These are phyloP conservation scores for Calonectria crousiana DNA, from an alignment of 2,329 filamentous ascomycete species.

Conservation along the genomic window DNA sequence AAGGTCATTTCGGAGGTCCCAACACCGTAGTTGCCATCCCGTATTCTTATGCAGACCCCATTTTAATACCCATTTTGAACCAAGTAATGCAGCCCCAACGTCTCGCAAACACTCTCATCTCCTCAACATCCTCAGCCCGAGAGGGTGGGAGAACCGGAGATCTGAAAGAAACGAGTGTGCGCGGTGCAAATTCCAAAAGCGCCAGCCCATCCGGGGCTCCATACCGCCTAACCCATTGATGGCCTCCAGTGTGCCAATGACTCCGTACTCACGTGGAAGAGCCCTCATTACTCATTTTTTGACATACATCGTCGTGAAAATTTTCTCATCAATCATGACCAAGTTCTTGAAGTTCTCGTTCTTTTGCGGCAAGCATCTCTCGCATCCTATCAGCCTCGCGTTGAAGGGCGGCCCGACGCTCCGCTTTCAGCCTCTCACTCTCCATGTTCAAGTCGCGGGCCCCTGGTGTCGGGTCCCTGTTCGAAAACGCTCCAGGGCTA, in stretches of 20 bases:
- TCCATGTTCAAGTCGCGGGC: constrained; percentile 52
- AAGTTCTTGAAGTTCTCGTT: constrained; percentile 71
- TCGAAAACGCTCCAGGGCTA: constrained; percentile 56
- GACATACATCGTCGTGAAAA: constrained; percentile 32
- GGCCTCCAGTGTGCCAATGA: constrained; percentile 33
- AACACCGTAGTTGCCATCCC: constrained; percentile 22
- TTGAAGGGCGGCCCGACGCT: constrained; percentile 74
- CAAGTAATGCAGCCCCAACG: constrained; percentile 25
- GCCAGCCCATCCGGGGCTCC: constrained; percentile 29
- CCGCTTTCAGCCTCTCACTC: constrained; percentile 66
- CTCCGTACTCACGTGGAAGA: constrained; percentile 38
- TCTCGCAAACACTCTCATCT: constrained; percentile 30
- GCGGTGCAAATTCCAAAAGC: constrained; percentile 43
- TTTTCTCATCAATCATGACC: constrained; percentile 42
- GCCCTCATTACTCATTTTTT: constrained; percentile 41
- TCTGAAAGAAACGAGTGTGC: constrained; percentile 16
- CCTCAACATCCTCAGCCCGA: constrained; percentile 22
- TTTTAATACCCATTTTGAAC: constrained; percentile 30
- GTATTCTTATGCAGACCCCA: constrained; percentile 29
- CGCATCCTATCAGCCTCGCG: constrained; percentile 83
- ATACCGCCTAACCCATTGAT: constrained; percentile 25
- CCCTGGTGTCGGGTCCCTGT: constrained; percentile 45
- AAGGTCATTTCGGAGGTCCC: constrained; percentile 17
- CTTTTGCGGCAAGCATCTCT: constrained; percentile 78
- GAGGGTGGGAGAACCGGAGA: constrained; percentile 26